Evolutionary conservation across 495 filamentous ascomycete genomes (phyloP), one percentile per base, ranked within the genome.

Genomic region (Aspergillus bridgeri): DNA sequence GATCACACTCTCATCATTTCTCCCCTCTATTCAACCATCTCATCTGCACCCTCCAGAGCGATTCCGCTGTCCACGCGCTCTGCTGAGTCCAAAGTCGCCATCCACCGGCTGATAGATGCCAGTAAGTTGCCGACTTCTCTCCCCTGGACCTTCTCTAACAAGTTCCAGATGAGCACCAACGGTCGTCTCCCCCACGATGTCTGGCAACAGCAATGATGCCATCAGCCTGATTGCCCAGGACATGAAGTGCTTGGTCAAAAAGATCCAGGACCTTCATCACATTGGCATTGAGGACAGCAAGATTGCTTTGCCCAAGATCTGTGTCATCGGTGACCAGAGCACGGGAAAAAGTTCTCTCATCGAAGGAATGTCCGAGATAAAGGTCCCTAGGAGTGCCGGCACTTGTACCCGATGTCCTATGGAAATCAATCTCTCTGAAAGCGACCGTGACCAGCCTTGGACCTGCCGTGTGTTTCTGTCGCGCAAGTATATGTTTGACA

Each of bases 341-440:
- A 84, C 90, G 0, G 91, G 91, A 0, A 96, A 96, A 60, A 87
- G 82, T 3, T 91, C 87, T 3, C 70, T 95, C 0, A 90, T 96
- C 68, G 89, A 91, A 25, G 88, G 86, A 0, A 85, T 94, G 33
- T 85, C 86, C 2, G 88, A 86, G n/a, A 87, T 95, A 49, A 84
- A 83, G 51, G 81, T 92, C 0, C 91, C 91, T 0, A 76, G 88
- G 3, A 81, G 78, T 56, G 76, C 79, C 0, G 88, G 85, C 0
- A 88, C 86, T 0, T 94, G 91, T 62, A 96, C 91, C 0, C 69
- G 88, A 0, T 93, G 89, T 55, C 89, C 90, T 0, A 75, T 92
- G 47, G 86, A 92, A 54, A 92, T 96, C 53, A 87, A 86, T n/a
- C 75, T 90, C 0, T 79, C 80, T 0, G 78, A 81, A 5, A 78